These are phyloP conservation scores for Plantago coronopus DNA, from an alignment of 305 asterid genomes.

Conservation along the genomic window DNA sequence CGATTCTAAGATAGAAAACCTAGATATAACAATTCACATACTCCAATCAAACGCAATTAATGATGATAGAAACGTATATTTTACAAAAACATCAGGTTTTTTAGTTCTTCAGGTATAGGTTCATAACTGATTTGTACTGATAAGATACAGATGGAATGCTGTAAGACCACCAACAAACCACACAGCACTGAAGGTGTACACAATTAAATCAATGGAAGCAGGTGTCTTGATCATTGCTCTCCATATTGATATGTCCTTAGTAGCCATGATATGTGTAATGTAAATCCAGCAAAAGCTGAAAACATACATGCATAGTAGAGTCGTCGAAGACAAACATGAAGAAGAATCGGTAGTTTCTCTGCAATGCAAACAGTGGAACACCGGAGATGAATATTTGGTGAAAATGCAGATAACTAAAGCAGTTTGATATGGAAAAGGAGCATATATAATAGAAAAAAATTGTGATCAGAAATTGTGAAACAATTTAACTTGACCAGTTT, in stretches of 20 bases:
- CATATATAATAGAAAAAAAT: too few relatives aligned
- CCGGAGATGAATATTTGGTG: neutral
- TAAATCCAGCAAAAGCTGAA: constrained; percentile 91
- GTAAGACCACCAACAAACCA: constrained; percentile 99
- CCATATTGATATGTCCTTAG: constrained; percentile 66
- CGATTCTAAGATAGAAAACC: too few relatives aligned
- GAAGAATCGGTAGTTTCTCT: constrained; percentile 97
- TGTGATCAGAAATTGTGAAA: too few relatives aligned
- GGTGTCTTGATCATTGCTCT: constrained; percentile 88
- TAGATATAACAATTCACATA: too few relatives aligned
- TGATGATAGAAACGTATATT: too few relatives aligned
- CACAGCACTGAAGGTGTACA: constrained; percentile 79
- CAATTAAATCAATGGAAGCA: constrained; percentile 77
- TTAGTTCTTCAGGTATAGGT: neutral
- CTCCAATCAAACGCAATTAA: too few relatives aligned
- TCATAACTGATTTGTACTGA: constrained; percentile 83
- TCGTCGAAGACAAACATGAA: constrained; percentile 95
- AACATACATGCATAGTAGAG: constrained; percentile 84
- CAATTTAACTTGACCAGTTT: neutral
- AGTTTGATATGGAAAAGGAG: too few relatives aligned
- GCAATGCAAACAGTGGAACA: constrained; percentile 25
- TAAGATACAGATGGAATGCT: constrained; percentile 85
- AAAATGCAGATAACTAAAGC: neutral
- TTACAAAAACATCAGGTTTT: neutral
- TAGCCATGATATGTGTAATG: constrained; percentile 59